A percentile compares a stretch with the other conserved stretches of the same genome.
These are phyloP conservation scores for Ogataea corticis DNA, from an alignment of 805 yeast genomes.

Conservation along the genomic window DNA sequence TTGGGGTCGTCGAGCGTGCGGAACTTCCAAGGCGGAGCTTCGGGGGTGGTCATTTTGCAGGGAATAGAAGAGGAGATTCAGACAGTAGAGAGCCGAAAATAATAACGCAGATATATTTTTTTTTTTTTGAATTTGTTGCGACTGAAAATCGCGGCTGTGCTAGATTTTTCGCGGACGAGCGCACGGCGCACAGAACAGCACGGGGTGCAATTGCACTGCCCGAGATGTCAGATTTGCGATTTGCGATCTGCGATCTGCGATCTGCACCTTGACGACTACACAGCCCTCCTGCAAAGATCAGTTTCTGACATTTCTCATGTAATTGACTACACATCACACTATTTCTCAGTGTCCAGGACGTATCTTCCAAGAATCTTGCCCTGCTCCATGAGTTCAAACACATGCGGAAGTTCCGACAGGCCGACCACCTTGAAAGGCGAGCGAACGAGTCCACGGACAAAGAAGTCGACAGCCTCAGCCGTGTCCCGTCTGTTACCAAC, in stretches of 20 bases:
- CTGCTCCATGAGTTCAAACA: conserved; percentile 76
- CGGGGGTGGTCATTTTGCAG: conserved; percentile 1
- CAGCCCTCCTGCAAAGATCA: background rate
- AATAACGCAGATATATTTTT: background rate
- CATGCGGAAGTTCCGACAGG: conserved; percentile 64
- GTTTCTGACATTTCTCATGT: no score
- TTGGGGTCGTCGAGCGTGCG: conserved; percentile 27
- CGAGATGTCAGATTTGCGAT: background rate
- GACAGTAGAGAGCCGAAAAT: background rate
- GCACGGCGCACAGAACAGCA: no score
- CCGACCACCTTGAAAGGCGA: conserved; percentile 74
- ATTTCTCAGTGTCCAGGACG: conserved; percentile 66
- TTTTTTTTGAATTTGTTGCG: background rate
- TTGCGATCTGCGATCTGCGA: background rate
- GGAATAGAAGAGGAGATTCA: no score
- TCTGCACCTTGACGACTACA: background rate
- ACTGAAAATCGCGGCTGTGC: background rate
- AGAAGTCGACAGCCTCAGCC: conserved; percentile 73
- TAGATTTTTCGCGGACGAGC: no score
- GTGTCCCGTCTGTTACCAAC: conserved; percentile 91
- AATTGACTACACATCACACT: no score
- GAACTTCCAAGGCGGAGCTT: conserved; percentile 16
- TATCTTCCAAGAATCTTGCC: conserved; percentile 88
- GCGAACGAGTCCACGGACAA: conserved; percentile 61
- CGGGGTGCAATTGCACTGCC: no score